Base-by-base conservation (phyloP, 1,284 basidiomycete species). In the Jaminaea rosea region DNA sequence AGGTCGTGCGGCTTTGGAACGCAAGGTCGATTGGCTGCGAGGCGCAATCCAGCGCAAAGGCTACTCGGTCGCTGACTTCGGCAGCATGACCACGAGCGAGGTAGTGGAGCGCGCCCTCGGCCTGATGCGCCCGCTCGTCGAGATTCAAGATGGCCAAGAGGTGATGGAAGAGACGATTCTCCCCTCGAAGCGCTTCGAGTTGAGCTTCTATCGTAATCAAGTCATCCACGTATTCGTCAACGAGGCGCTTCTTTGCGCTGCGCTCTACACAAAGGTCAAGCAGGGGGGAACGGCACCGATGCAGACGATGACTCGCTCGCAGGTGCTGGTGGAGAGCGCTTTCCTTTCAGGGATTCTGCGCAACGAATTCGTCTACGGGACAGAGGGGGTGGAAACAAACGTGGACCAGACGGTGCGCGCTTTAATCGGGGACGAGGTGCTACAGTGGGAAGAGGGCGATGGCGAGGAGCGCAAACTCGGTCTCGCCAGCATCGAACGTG, bases 161-260 rank as follows among this genome's bases (percentile, higher is more conserved):
- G 58, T 76, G 19, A 69, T 76, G 58, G 75, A 76, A 44, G 60
- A 64, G 24, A 76, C 75, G 0, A 70, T 65, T 50, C 62, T 65
- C 37, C 72, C 75, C 1, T 52, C 55, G 9, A 72, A 69, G 44
- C 63, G 67, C 7, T 76, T 76, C 58, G 74, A 75, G 52, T 65
- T 76, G 17, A 67, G 66, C 47, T 74, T 75, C 58, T 74, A 75
- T 55, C 69, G 74, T 34, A 75, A 75, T 47, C 74, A 75, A 56
- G 64, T 70, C 39, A 69, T 72, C 10, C 68, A 70, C 50, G 60
- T 70, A 50, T 72, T 70, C 44, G 68, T 70, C 11, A 58, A 58
- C 23, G 69, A 72, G 47, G 46, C 59, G 32, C 59, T 72, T 26
- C 53, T 64, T 4, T 59, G 58, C 5, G 62, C 58, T 5, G 62